These are phyloP conservation scores for Ophiognomonia clavigignenti-juglandacearum DNA, from an alignment of 2,329 filamentous ascomycete genomes.

Conservation along the genomic window DNA sequence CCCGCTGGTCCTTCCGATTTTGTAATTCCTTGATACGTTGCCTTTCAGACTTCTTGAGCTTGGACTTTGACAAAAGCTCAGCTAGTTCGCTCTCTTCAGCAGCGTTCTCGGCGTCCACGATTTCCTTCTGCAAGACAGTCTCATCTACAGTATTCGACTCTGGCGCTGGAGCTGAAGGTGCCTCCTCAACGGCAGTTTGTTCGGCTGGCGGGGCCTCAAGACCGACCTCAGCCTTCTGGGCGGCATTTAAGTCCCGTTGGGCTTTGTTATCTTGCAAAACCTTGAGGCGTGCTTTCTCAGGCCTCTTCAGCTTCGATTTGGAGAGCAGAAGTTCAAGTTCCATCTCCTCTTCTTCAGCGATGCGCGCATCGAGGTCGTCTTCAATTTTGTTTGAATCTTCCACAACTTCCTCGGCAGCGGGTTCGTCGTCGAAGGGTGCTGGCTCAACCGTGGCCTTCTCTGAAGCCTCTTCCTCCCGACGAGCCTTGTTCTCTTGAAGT, in stretches of 20 bases:
- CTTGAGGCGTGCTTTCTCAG: conserved; percentile 11
- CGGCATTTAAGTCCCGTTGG: conserved; percentile 8
- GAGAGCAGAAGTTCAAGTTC: conserved; percentile 11
- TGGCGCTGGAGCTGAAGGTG: background rate
- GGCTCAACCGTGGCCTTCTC: conserved; percentile 1
- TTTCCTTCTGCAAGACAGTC: conserved; percentile 1
- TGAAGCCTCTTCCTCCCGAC: conserved; percentile 9
- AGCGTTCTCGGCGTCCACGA: conserved; percentile 1
- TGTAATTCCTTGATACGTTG: conserved; percentile 10
- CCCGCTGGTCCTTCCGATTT: conserved; percentile 9
- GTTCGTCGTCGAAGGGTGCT: background rate
- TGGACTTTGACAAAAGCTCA: conserved; percentile 5
- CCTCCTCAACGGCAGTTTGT: background rate
- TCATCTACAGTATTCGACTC: conserved; percentile 2
- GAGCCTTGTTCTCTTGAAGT: conserved; percentile 10
- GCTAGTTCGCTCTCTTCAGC: conserved; percentile 14
- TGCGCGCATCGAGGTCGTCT: conserved; percentile 6
- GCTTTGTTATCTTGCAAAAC: conserved; percentile 10
- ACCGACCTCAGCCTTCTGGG: background rate
- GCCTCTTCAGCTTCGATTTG: conserved; percentile 9
- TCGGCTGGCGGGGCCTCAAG: background rate
- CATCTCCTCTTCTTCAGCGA: conserved; percentile 11
- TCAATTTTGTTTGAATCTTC: background rate
- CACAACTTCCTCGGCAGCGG: background rate
- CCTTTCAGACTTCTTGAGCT: conserved; percentile 9